These are phyloP conservation scores for Teratosphaeriaceae sp. DNA, from an alignment of 2,329 filamentous ascomycete genomes.

Conservation along the genomic window DNA sequence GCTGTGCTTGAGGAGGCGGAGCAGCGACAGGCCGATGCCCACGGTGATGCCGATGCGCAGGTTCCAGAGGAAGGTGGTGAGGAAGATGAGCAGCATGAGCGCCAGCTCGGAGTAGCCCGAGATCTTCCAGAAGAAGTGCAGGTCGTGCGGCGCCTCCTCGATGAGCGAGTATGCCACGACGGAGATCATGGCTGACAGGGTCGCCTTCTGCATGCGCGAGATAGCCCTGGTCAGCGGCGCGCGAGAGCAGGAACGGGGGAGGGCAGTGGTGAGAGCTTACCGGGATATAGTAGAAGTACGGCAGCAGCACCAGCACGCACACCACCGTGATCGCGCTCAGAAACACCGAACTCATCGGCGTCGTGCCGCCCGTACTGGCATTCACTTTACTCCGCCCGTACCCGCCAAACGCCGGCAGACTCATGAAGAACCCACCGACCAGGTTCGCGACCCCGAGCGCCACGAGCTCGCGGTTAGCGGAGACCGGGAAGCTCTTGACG, in stretches of 20 bases:
- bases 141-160: conserved; percentile 90
- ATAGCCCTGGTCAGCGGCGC: not conserved
- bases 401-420: conserved; percentile 87
- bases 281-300: conserved; percentile 93
- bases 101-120: conserved; percentile 77
- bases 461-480: conserved; percentile 87
- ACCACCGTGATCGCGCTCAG: conserved; percentile 75
- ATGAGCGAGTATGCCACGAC: conserved; percentile 92
- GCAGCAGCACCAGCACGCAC: conserved; percentile 73
- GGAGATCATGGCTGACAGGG: conserved; percentile 87
- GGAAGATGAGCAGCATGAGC: conserved; percentile 85
- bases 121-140: conserved; percentile 81
- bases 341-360: conserved; percentile 87
- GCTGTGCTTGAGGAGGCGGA: conserved; percentile 83
- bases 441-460: conserved; percentile 87
- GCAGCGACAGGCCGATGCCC: conserved; percentile 81
- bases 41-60: conserved; percentile 89
- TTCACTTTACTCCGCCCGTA: conserved; percentile 97
- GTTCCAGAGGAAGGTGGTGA: conserved; percentile 91
- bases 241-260: not conserved
- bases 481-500: conserved; percentile 74
- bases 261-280: conserved; percentile 47
- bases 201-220: conserved; percentile 71
- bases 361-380: conserved; percentile 81
- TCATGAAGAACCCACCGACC: conserved; percentile 86